Base-by-base conservation (phyloP, 176 grass and related monocot genomes). In the Cenchrus fungigraminus region DNA sequence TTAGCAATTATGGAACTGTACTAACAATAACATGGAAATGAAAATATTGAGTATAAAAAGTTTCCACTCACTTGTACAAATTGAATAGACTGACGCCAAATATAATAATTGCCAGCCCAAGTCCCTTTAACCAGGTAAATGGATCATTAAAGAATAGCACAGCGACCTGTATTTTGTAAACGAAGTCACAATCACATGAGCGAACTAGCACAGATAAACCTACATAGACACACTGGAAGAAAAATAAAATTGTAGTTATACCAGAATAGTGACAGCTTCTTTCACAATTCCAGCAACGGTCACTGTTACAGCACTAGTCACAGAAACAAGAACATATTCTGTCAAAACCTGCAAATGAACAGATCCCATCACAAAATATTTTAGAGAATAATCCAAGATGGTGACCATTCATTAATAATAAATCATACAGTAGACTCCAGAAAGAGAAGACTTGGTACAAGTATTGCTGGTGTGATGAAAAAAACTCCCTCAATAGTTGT, bases 121-220 rank as follows among this genome's bases (percentile, higher is more conserved):
- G 77, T 73, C 91, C 97, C 83, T 98, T 96, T 60, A 98, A 84
- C 93, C 91, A 98, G 76, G 97, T 98, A 92, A 98, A 98, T 65
- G 79, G 70, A 87, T 98, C 97, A 34, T 95, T 84, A 73, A 95
- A 98, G 89, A 94, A 92, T 78, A 95, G 90, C 79, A 96, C 97
- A 42, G 97, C 97, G 85, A 98, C 93, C 97, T 98, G 92, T 44
- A 7, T 68, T 46, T 45, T 4, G 11, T 46, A 3, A 64, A 19
- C 59, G n/a, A 71, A 57, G 6, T 56, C 66, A 81, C 34, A 77
- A 32, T 40, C 37, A 85, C 34, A 52, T 7, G 8, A 20, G 67
- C 32, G 79, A 52, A 79, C 64, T 80, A 68, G 49, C 73, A 86
- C 14, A 86, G 6, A 79, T 83, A 16, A 77, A 82, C 56, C 51